Evolutionary conservation across 2,329 filamentous ascomycete genomes (phyloP).

Genomic region (Clonostachys rhizophaga): DNA sequence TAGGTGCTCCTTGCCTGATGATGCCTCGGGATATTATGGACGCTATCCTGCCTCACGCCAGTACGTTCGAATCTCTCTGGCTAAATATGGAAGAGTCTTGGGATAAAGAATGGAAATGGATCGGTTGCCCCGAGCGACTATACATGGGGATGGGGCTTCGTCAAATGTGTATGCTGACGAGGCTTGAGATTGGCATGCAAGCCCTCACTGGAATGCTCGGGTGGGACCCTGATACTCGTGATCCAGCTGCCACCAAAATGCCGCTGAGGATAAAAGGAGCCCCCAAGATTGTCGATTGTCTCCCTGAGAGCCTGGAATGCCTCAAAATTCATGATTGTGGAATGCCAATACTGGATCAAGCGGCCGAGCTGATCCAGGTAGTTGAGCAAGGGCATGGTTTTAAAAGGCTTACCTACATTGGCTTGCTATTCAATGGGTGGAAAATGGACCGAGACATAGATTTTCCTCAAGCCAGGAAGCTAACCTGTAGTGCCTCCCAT

Average conservation of each 20-base stretch:
- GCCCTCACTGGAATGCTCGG: not conserved
- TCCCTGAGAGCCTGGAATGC: slow-evolving; percentile 4
- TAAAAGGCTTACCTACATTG: too few species aligned
- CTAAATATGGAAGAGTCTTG: slow-evolving; percentile 3
- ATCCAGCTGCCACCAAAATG: not conserved
- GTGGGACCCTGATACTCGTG: too few species aligned
- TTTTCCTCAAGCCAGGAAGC: too few species aligned
- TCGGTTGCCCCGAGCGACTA: not conserved
- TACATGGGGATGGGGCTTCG: not conserved
- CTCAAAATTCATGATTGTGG: slow-evolving; percentile 1
- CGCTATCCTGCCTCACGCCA: slow-evolving; percentile 1
- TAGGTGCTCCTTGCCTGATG: too few species aligned
- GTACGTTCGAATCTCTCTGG: slow-evolving; percentile 4
- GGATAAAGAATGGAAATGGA: not conserved
- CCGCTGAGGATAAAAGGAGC: not conserved
- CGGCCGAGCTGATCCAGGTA: too few species aligned
- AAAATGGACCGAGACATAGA: too few species aligned
- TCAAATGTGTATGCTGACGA: not conserved
- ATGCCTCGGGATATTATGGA: slow-evolving; percentile 4
- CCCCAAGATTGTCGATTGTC: slow-evolving; percentile 1
- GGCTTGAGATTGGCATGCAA: not conserved
- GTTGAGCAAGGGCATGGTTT: too few species aligned
- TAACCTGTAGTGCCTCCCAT: too few species aligned
- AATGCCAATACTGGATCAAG: too few species aligned
- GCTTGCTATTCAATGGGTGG: too few species aligned